These are phyloP conservation scores for Adiantum capillusveneris DNA, from an alignment of 75 land plant genomes.

Conservation along the genomic window DNA sequence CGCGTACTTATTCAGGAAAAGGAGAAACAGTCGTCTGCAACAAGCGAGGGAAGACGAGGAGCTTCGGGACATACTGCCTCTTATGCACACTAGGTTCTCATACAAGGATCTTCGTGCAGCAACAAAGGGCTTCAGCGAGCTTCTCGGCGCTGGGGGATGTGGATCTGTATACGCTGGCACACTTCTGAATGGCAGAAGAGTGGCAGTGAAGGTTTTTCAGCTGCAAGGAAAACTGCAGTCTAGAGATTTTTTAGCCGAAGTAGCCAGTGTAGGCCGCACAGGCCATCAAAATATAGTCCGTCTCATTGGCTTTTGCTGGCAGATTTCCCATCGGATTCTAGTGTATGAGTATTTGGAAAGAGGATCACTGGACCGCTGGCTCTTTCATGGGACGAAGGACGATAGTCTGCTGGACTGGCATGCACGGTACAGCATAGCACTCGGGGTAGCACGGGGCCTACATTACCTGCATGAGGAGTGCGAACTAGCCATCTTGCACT, in stretches of 20 bases:
- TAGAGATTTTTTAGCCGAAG: slow-evolving; percentile 8
- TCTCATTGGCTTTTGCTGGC: slow-evolving; percentile 10
- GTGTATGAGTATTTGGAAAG: too few relatives aligned
- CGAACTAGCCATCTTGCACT: too few relatives aligned
- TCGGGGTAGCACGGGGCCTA: too few relatives aligned
- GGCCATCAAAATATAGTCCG: slow-evolving; percentile 9
- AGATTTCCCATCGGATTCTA: slow-evolving; percentile 1
- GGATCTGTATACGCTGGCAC: slow-evolving; percentile 15
- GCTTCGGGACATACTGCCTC: not conserved
- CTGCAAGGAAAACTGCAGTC: not conserved
- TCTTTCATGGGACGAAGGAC: not conserved
- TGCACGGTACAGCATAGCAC: too few relatives aligned
- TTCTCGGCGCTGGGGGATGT: slow-evolving; percentile 17
- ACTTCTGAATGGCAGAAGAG: slow-evolving; percentile 3
- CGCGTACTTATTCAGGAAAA: not conserved
- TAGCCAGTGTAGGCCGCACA: slow-evolving; percentile 9
- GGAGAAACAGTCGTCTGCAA: not conserved
- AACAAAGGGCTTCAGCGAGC: slow-evolving; percentile 12
- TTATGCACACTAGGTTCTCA: slow-evolving; percentile 10
- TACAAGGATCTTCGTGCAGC: slow-evolving; percentile 6
- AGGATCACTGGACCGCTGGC: too few relatives aligned
- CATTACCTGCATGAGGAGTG: too few relatives aligned
- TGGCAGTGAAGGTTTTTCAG: slow-evolving; percentile 22
- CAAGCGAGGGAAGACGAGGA: slow-evolving; percentile 1
- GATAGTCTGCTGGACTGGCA: not conserved